Evolutionary conservation across 257 asterid species (phyloP).

Genomic region (Capsicum pubescens): DNA sequence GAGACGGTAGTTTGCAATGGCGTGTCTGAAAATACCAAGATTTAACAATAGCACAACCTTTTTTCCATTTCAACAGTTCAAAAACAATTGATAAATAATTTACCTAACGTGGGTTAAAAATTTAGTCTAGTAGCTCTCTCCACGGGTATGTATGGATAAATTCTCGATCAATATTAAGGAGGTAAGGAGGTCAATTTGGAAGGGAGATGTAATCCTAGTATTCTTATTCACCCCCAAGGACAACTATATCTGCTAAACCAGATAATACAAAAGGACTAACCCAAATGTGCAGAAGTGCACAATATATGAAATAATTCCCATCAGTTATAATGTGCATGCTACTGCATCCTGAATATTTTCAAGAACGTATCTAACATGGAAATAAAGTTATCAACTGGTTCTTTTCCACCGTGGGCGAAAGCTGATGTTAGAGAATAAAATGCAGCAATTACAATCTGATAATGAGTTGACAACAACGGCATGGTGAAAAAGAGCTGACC

Average conservation of each 20-base stretch:
- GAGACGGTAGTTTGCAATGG: background rate
- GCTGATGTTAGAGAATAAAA: conserved; percentile 2
- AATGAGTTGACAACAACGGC: background rate
- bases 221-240: background rate
- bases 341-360: background rate
- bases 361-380: background rate
- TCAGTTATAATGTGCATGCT: conserved; percentile 9
- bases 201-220: background rate
- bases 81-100: background rate
- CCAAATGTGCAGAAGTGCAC: background rate
- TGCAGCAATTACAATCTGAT: background rate
- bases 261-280: background rate
- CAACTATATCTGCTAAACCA: conserved; percentile 8
- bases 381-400: conserved; percentile 2
- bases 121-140: background rate
- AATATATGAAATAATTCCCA: conserved; percentile 19
- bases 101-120: conserved; percentile 17
- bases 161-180: conserved; percentile 4
- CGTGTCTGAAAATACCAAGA: background rate
- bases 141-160: background rate
- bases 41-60: conserved; percentile 10
- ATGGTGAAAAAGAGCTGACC: background rate
- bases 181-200: background rate
- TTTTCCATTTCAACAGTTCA: background rate
- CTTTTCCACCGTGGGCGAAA: background rate